Evolutionary conservation across 2,329 filamentous ascomycete genomes (phyloP), one percentile per base, ranked within the genome.

Genomic region (Dothiorella sarmentorum): DNA sequence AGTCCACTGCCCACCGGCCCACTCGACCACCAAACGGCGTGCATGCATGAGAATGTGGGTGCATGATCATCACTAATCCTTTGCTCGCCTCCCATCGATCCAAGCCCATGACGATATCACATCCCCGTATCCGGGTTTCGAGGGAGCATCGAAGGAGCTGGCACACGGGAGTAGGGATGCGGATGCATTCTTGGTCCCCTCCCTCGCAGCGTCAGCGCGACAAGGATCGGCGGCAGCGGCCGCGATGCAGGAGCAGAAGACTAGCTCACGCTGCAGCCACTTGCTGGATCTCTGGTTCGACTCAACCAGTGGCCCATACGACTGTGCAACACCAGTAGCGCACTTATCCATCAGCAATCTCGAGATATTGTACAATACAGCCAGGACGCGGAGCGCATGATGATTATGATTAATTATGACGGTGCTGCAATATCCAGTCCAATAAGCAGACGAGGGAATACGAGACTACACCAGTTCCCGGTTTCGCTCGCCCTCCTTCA

Each of bases 11-110:
- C 17, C 17, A 35, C 45, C 18, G 29, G 7, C 1, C 7, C 20
- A 18, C 22, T 22, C n/a, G 37, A 24, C 33, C 45, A 37, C 45
- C 26, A 22, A 53, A 40, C 49, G 49, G 49, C 24, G 33, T 53
- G 49, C 49, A 53, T 52, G 47, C 47, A 53, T 53, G 33, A 7
- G n/a, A 20, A n/a, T n/a, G n/a, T n/a, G n/a, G n/a, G n/a, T 10
- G 22, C 24, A 29, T 29, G 35, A 38, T 22, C 22, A 15, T 18
- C 15, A 13, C 33, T 1, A 40, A 29, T 17, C 49, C 33, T 31
- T 26, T 22, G 15, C 27, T 24, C 45, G 35, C 35, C 45, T 22
- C 18, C 26, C 7, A 26, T 49, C 49, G 49, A 38, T 31, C 24
- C 24, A 18, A 15, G 33, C 15, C 35, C 35, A 40, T 53, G 18